Evolutionary conservation across 108 stramenopile species (phyloP).

Genomic region (Fistulifera pelliculosa): DNA sequence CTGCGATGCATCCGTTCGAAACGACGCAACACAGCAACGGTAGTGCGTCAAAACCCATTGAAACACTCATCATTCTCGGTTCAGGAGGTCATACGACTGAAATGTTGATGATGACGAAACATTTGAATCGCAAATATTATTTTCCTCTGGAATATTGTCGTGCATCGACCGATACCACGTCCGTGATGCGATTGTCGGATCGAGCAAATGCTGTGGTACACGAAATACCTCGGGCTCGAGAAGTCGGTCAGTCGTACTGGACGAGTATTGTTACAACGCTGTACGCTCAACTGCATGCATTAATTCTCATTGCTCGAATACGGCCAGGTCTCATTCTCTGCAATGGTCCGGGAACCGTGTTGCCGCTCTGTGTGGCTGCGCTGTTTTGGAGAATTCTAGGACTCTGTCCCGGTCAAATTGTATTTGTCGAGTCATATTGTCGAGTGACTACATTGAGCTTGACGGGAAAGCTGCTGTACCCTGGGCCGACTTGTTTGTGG

Average conservation of each 20-base stretch:
- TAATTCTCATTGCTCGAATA: constrained; percentile 22
- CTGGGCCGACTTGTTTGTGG: constrained; percentile 78
- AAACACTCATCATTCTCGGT: constrained; percentile 68
- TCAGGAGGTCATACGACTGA: constrained; percentile 88
- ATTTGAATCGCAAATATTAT: constrained; percentile 39
- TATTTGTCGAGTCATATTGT: constrained; percentile 87
- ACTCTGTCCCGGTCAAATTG: constrained; percentile 17
- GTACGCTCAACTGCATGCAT: constrained; percentile 26
- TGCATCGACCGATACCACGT: constrained; percentile 61
- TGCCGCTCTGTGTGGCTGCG: constrained; percentile 59
- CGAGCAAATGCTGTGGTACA: constrained; percentile 24
- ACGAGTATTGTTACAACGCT: constrained; percentile 44
- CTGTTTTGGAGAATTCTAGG: constrained; percentile 14
- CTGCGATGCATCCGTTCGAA: no score
- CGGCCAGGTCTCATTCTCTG: constrained; percentile 66
- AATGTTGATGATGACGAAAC: constrained; percentile 61
- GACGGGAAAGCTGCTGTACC: constrained; percentile 82
- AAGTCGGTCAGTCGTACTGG: constrained; percentile 56
- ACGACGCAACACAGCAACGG: no score
- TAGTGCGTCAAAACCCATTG: constrained; percentile 12
- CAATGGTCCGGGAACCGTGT: constrained; percentile 87
- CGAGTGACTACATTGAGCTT: constrained; percentile 73
- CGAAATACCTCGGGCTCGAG: constrained; percentile 54
- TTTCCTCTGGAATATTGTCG: constrained; percentile 50
- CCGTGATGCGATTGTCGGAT: constrained; percentile 40